Base-by-base conservation (phyloP, 805 yeast species). In the Nakazawaea ernobii region DNA sequence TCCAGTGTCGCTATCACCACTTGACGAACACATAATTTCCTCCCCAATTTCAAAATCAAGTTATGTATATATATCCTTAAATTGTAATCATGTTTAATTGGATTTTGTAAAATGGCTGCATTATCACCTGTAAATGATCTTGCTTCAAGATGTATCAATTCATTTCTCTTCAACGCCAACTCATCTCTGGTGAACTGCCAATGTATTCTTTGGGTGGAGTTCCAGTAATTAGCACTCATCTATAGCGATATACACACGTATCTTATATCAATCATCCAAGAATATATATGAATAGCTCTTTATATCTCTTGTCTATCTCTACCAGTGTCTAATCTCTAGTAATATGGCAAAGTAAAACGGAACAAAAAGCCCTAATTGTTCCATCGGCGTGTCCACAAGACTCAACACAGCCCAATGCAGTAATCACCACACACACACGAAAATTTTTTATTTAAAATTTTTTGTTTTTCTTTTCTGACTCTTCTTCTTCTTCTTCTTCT, bases 141-240 rank as follows among this genome's bases (percentile, higher is more conserved):
- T n/a, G 45, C 28, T 41, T 62, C 66, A 37, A 61, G 39, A n/a
- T 52, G 58, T 10, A 38, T 33, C 2, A 59, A 45, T 11, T 36
- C 24, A 5, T 35, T 43, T 42, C 65, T 48, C 8, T 43, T 24
- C 28, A n/a, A 66, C 32, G 55, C 59, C 28, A 92, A 71, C 17
- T 79, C 67, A 30, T 80, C 83, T 40, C 86, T 70, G 1, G 88
- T 77, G 58, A 82, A 80, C 56, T 86, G 92, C 97, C 97, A 92
- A 56, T 79, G 73, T 35, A 66, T 69, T 39, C 95, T 65, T 59
- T 91, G 97, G 1, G 95, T 79, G 2, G 96, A 87, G 14, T 73
- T 73, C 96, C 96, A 88, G 62, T 82, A 91, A 60, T 86, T 86
- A 0, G 95, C 96, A 2, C 94, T 82, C 96, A 79, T 76, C 38